phyloP scores from a whole-genome alignment of 2,329 filamentous ascomycete species.

The Phaeosphaeria sp. region DNA sequence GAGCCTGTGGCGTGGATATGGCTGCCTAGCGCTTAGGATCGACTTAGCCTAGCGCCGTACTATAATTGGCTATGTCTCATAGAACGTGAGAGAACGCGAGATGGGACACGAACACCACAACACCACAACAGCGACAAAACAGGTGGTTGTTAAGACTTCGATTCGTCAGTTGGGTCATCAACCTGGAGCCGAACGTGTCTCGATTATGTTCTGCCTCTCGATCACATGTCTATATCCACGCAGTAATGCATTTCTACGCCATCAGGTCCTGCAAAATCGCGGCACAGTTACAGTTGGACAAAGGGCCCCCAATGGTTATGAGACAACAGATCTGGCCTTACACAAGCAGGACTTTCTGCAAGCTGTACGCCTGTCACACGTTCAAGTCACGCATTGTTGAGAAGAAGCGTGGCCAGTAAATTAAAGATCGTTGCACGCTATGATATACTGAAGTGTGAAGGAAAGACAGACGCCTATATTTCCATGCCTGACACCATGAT shows the following conservation, averaged over 20 bases:
- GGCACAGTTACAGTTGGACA: too few relatives aligned
- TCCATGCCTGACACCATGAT: slow-evolving; percentile 19
- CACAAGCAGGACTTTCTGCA: too few relatives aligned
- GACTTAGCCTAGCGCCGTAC: slow-evolving; percentile 15
- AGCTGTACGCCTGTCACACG: background rate
- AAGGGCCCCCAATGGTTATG: too few relatives aligned
- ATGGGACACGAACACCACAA: background rate
- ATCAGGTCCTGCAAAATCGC: too few relatives aligned
- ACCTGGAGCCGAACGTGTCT: too few relatives aligned
- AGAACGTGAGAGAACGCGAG: too few relatives aligned
- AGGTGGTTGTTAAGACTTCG: background rate
- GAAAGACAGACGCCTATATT: slow-evolving; percentile 22
- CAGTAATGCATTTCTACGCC: too few relatives aligned
- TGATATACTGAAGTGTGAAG: slow-evolving; percentile 20
- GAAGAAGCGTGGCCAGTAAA: background rate
- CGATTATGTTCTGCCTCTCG: too few relatives aligned
- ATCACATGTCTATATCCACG: too few relatives aligned
- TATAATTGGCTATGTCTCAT: slow-evolving; percentile 24
- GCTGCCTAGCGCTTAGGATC: slow-evolving; percentile 18
- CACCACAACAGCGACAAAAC: background rate
- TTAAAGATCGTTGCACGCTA: slow-evolving; percentile 23
- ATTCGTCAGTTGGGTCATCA: background rate
- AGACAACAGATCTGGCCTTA: too few relatives aligned
- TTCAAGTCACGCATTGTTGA: background rate
- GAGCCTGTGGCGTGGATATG: background rate